Base-by-base conservation (phyloP, 352 stramenopile genomes). In the Thalassiosira livingstoniorum region DNA sequence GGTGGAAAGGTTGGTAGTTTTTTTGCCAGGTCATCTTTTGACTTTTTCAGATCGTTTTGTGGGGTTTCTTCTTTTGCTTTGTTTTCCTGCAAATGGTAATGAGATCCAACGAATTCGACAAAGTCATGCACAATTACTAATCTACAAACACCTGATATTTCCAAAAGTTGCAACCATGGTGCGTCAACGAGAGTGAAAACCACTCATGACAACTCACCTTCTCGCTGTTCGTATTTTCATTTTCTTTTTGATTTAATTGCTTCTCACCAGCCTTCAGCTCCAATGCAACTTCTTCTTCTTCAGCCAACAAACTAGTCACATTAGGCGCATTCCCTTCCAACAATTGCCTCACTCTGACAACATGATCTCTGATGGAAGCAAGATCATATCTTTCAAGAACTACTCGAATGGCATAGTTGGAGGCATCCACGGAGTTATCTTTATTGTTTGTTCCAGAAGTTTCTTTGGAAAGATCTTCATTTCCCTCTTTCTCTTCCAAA, bases 331-430 rank as follows among this genome's bases (percentile, higher is more conserved):
- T 93, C 29, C 90, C 90, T 47, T 89, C 75, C 47, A 93, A 60
- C 42, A 95, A 79, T 13, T 72, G 57, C 18, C 84, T 78, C 13
- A 92, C 74, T 53, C 88, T 70, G 11, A 55, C 27, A n/a, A 94
- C 68, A 62, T 95, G 90, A 79, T 95, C 89, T 1, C 78, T 55
- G 29, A 94, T 47, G 7, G 67, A 67, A 37, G 83, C 80, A n/a
- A 78, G 45, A 75, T 95, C 81, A 53, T 95, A 95, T 66, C 69
- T 62, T 75, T 93, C 87, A 23, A 95, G 70, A 18, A 93, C 88
- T 18, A 94, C 82, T n/a, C 83, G 85, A 80, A 95, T 85, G 18
- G 71, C 75, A 47, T 80, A 82, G 53, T 61, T 57, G 32, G 67
- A 67, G 0, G 51, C 43, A 35, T 45, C 70, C 2, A 64, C 23